Base-by-base conservation (phyloP, 805 yeast species). In the Candida koratica region DNA sequence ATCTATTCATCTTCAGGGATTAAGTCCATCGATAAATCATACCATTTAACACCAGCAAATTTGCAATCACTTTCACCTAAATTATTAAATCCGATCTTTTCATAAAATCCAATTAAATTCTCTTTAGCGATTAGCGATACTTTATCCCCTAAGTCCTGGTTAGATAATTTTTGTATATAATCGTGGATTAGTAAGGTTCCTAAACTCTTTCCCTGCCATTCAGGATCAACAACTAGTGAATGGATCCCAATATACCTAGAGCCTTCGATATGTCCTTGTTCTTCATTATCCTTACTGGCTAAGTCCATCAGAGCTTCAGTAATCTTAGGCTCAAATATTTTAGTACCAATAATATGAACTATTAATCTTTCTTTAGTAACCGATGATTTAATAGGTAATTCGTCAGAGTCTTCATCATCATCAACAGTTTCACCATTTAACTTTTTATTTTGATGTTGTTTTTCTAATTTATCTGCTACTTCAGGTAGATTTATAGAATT, bases 121-220 rank as follows among this genome's bases (percentile, higher is more conserved):
- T 77, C 73, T 51, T 84, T 87, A 19, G 88, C 84, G 41, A 90
- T 72, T 20, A 90, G 67, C 5, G 79, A 75, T 34, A 90, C 79
- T 50, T 77, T 73, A 48, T 79, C 84, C 30, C 93, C 96, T 43
- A 87, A 79, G 47, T 80, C 86, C 56, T 88, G 95, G 56, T 87
- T 87, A 32, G 86, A 77, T 58, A 90, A 66, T 54, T 90, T 85
- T 59, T 93, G 97, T 43, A 89, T 74, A 62, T 85, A 93, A 61
- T 90, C 98, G 48, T 84, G 87, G 51, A 90, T 60, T 52, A 90
- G 63, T 40, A 88, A 66, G 10, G 95, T 77, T 6, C 95, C 97
- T 41, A 93, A 67, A 53, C 84, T 85, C 60, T 79, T 75, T 41
- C 89, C 85, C 56, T 81, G 86, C 71, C 78, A 86, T 25, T 78